These are phyloP conservation scores for Triangularia verruculosa DNA, from an alignment of 2,329 filamentous ascomycete genomes.

Conservation along the genomic window DNA sequence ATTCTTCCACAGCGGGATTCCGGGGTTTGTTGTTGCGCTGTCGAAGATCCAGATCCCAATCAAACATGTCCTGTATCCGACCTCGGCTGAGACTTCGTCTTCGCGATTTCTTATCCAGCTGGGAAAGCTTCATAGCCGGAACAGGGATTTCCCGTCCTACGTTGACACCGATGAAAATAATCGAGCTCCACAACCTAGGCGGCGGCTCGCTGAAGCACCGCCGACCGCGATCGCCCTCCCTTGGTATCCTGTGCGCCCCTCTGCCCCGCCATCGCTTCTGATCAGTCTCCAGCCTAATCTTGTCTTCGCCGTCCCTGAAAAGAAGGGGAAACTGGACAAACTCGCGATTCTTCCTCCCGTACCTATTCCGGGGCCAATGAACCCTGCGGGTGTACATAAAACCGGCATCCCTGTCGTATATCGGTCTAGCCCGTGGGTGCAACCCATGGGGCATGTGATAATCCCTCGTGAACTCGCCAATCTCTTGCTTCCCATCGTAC, in stretches of 20 bases:
- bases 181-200: conserved; percentile 11
- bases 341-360: too few relatives aligned
- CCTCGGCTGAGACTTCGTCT: conserved; percentile 37
- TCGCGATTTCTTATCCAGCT: conserved; percentile 34
- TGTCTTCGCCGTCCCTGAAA: neutral
- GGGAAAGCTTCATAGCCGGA: conserved; percentile 29
- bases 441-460: too few relatives aligned
- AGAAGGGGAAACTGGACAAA: neutral
- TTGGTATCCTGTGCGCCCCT: neutral
- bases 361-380: too few relatives aligned
- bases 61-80: conserved; percentile 37
- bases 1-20: too few relatives aligned
- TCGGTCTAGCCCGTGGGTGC: too few relatives aligned
- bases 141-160: conserved; percentile 37
- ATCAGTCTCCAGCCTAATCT: neutral
- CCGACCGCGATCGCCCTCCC: neutral
- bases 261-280: neutral
- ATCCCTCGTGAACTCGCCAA: too few relatives aligned
- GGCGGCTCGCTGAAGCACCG: neutral
- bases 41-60: conserved; percentile 20
- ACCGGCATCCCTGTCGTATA: too few relatives aligned
- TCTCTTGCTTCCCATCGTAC: too few relatives aligned
- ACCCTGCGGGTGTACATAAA: neutral
- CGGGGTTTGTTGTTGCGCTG: neutral
- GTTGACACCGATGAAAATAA: neutral